Evolutionary conservation across 345 rosid genomes (phyloP), one percentile per base, ranked within the genome.

Genomic region (Atalantia buxifolia): DNA sequence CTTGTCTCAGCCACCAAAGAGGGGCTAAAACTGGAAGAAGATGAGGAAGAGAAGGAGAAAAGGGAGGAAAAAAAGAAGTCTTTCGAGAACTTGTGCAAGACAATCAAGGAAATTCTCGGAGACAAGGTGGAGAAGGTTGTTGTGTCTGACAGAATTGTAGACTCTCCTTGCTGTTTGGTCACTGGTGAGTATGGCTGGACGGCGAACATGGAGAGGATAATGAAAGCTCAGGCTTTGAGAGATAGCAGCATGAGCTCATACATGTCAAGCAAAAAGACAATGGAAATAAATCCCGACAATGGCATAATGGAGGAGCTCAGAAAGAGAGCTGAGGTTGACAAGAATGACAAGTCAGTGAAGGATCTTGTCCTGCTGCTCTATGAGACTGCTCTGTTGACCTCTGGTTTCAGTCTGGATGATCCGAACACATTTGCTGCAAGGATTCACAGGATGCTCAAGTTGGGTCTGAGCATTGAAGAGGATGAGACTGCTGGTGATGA

Each of bases 131-230:
- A 89, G 84, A 89, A 87, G 45, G 89, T 89, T 24, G 88, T 85
- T 1, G 86, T 84, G 3, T 87, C 88, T 21, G 92, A 89, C 10
- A 33, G 90, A 60, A 84, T 89, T 69, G 92, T 87, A 13, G 86
- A 89, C 62, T 87, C 90, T 7, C 92, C 92, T 7, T 87, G 92
- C 77, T 85, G 88, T 27, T 53, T 88, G 79, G 91, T 88, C 66
- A 88, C 90, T 0, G 91, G 90, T 36, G 91, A 88, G 22, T 88
- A 88, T 31, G 91, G 91, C 1, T 88, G 91, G 89, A 83, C 88
- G 0, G 89, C 91, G 0, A 88, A 88, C 75, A 88, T 88, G 89
- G 91, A 88, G 53, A 84, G 91, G 69, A 88, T 88, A 66, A 88
- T 86, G 91, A 88, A 83, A 72, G 91, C 90, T 45, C 90, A 88